phyloP scores from a whole-genome alignment of 805 yeast species.

The Ogataea haglerorum region DNA sequence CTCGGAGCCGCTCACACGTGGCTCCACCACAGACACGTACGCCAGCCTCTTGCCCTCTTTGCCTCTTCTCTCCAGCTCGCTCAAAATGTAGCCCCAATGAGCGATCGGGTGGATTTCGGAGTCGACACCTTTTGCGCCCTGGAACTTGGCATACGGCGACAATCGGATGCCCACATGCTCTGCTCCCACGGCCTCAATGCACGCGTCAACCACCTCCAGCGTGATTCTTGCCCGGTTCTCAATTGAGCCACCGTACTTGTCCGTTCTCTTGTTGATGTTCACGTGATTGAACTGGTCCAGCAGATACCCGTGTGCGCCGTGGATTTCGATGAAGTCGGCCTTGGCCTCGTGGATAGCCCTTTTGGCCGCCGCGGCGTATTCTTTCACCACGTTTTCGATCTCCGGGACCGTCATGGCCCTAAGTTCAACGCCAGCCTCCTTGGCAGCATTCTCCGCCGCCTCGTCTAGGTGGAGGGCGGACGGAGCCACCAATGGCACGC shows the following conservation, averaged over 20 bases:
- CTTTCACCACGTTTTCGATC: slow-evolving; percentile 38
- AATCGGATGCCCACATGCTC: slow-evolving; percentile 46
- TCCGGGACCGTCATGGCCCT: slow-evolving; percentile 41
- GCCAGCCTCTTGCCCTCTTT: slow-evolving; percentile 26
- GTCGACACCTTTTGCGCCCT: slow-evolving; percentile 38
- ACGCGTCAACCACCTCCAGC: slow-evolving; percentile 48
- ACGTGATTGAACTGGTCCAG: slow-evolving; percentile 38
- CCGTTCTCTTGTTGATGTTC: slow-evolving; percentile 35
- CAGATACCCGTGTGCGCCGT: slow-evolving; percentile 39
- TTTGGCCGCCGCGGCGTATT: slow-evolving; percentile 44
- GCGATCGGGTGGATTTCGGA: slow-evolving; percentile 37
- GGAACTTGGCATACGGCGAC: slow-evolving; percentile 42
- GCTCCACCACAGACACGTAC: slow-evolving; percentile 32
- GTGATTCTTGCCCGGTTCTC: slow-evolving; percentile 40
- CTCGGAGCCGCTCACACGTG: slow-evolving; percentile 20
- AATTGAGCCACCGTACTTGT: slow-evolving; percentile 42
- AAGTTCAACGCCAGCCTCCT: slow-evolving; percentile 40
- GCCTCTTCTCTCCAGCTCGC: slow-evolving; percentile 39
- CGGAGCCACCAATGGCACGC: slow-evolving; percentile 37
- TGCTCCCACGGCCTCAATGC: slow-evolving; percentile 49
- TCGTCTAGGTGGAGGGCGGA: slow-evolving; percentile 39
- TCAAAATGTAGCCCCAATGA: slow-evolving; percentile 37
- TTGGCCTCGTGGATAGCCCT: slow-evolving; percentile 33
- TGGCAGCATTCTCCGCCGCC: slow-evolving; percentile 34
- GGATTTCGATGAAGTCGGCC: slow-evolving; percentile 39